A percentile compares a stretch with the other conserved stretches of the same genome.
These are phyloP conservation scores for Geotrichum ghanense DNA, from an alignment of 805 yeast genomes.

Conservation along the genomic window DNA sequence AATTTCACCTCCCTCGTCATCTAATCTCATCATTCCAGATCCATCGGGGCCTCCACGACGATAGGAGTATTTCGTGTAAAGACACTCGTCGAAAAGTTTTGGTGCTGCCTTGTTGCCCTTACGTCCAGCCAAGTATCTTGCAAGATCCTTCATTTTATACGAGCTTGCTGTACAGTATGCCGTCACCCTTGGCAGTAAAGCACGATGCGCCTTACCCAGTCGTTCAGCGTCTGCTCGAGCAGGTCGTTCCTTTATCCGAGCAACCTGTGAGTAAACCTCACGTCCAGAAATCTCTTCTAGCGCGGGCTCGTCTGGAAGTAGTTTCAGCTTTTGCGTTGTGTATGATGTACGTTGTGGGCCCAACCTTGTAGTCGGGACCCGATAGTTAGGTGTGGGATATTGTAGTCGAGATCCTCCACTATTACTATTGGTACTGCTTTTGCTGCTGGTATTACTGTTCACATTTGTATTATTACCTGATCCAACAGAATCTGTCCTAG, in stretches of 20 bases:
- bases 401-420: constrained; percentile 1
- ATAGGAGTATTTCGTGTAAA: constrained; percentile 75
- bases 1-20: constrained; percentile 92
- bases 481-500: too few relatives aligned
- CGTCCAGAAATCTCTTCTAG: constrained; percentile 28
- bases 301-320: constrained; percentile 52
- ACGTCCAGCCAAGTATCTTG: constrained; percentile 75
- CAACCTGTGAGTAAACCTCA: constrained; percentile 74
- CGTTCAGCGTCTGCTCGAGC: constrained; percentile 93
- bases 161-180: constrained; percentile 95
- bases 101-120: constrained; percentile 56
- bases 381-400: constrained; percentile 7
- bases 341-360: constrained; percentile 65
- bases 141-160: constrained; percentile 76
- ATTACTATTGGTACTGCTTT: too few relatives aligned
- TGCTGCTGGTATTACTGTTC: too few relatives aligned
- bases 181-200: constrained; percentile 82
- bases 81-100: constrained; percentile 84
- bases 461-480: too few relatives aligned
- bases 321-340: constrained; percentile 76
- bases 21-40: constrained; percentile 53
- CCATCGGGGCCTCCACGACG: constrained; percentile 19
- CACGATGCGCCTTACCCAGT: constrained; percentile 75
- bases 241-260: constrained; percentile 71
- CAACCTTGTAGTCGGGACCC: constrained; percentile 9